Percentiles rank a stretch among this genome's conserved stretches.
Conservation (phyloP, 2,329 filamentous ascomycete genomes). For the Kalmusia sp. region DNA sequence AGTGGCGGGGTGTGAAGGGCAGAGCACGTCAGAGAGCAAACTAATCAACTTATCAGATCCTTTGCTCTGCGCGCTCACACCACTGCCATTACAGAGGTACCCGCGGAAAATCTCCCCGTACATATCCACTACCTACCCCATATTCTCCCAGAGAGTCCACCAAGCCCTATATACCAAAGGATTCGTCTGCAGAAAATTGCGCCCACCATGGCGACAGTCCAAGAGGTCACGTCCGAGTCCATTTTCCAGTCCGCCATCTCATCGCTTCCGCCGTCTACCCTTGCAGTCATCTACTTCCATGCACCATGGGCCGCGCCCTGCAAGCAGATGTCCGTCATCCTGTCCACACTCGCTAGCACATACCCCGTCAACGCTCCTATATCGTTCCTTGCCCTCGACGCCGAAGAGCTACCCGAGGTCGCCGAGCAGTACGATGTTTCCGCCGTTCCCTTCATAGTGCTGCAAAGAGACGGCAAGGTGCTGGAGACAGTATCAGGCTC, state of each 20-base stretch:
- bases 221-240: slow-evolving; percentile 75
- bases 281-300: slow-evolving; percentile 92
- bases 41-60: slow-evolving; percentile 32
- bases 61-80: slow-evolving; percentile 1
- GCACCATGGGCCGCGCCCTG: slow-evolving; percentile 97
- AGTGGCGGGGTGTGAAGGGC: slow-evolving; percentile 16
- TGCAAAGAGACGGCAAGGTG: slow-evolving; percentile 76
- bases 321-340: slow-evolving; percentile 88
- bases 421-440: slow-evolving; percentile 93
- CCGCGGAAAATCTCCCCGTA: slow-evolving; percentile 2
- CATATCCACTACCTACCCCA: background rate
- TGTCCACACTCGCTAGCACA: slow-evolving; percentile 83
- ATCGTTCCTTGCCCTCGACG: slow-evolving; percentile 89
- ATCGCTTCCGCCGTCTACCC: slow-evolving; percentile 71
- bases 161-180: background rate
- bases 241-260: slow-evolving; percentile 75
- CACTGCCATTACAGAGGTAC: slow-evolving; percentile 4
- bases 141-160: background rate
- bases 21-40: slow-evolving; percentile 33
- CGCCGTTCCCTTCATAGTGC: slow-evolving; percentile 89
- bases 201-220: slow-evolving; percentile 62
- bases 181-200: background rate
- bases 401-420: slow-evolving; percentile 91
- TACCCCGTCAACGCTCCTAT: slow-evolving; percentile 77
- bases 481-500: slow-evolving; percentile 89